Evolutionary conservation across 179 eudicot genomes (phyloP).

Genomic region (Carnegiea gigantea): DNA sequence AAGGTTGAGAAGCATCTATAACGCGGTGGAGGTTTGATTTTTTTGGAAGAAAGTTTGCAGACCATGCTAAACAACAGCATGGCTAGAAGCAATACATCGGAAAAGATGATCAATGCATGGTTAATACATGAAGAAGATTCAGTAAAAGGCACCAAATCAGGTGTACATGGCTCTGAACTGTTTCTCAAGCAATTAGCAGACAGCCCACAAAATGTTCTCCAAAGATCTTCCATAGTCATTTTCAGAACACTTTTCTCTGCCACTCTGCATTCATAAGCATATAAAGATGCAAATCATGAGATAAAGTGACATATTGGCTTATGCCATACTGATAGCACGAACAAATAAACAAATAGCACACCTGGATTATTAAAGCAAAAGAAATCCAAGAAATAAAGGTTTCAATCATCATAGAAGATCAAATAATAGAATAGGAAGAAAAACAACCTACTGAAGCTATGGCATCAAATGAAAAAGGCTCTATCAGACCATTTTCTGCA

Average conservation of each 20-base stretch:
- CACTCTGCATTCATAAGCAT: constrained; percentile 12
- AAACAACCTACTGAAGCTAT: too few relatives aligned
- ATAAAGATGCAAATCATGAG: neutral
- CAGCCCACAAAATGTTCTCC: constrained; percentile 25
- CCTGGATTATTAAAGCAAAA: neutral
- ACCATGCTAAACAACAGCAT: constrained; percentile 41
- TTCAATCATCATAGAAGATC: neutral
- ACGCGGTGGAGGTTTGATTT: neutral
- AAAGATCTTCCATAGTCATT: constrained; percentile 19
- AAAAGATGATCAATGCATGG: constrained; percentile 19
- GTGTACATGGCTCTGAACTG: constrained; percentile 16
- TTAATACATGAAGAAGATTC: constrained; percentile 29
- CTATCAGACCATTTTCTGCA: too few relatives aligned
- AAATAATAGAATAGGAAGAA: too few relatives aligned
- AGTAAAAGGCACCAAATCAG: constrained; percentile 10
- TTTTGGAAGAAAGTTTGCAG: constrained; percentile 33
- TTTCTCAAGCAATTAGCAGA: neutral
- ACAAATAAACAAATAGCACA: neutral
- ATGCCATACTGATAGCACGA: neutral
- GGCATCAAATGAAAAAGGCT: too few relatives aligned
- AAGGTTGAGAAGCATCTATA: constrained; percentile 24
- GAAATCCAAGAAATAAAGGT: neutral
- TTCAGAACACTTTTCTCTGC: constrained; percentile 5
- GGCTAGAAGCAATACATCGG: constrained; percentile 38
- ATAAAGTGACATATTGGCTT: neutral